Evolutionary conservation across 139 green algal genomes (phyloP).

Genomic region (Raphidocelis subcapitata): DNA sequence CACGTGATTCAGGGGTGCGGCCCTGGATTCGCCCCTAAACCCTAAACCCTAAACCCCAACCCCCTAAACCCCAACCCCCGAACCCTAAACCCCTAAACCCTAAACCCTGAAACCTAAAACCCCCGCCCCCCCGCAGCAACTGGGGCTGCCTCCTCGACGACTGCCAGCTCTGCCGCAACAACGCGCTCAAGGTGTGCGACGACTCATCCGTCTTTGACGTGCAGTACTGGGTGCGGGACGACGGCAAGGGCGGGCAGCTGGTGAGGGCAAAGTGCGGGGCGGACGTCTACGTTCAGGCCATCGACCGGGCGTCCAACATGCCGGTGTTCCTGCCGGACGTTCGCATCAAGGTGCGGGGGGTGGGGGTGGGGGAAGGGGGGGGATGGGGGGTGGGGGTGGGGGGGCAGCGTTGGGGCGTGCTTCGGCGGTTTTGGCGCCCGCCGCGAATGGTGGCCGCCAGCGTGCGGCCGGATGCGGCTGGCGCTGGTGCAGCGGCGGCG

Average conservation of each 20-base stretch:
- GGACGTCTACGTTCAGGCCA: conserved; percentile 12
- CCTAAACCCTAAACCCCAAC: neutral
- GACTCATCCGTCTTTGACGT: conserved; percentile 1
- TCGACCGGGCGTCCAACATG: conserved; percentile 11
- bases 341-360: neutral
- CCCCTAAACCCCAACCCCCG: neutral
- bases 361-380: too few species aligned
- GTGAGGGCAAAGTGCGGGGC: conserved; percentile 23
- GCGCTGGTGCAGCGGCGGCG: too few species aligned
- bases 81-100: neutral
- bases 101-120: neutral
- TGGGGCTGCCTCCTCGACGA: conserved; percentile 22
- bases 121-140: neutral
- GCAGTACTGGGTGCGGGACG: conserved; percentile 33
- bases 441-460: too few species aligned
- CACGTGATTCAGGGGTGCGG: neutral
- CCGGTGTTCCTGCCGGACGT: conserved; percentile 9
- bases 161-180: conserved; percentile 29
- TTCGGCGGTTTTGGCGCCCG: too few species aligned
- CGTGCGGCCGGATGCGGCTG: too few species aligned
- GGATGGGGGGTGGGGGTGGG: too few species aligned
- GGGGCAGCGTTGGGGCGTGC: too few species aligned
- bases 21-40: neutral
- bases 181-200: conserved; percentile 13
- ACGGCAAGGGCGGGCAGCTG: conserved; percentile 30